Evolutionary conservation across 2,329 filamentous ascomycete species (phyloP), one percentile per base, ranked within the genome.

Genomic region (Sclerotinia spermophila): DNA sequence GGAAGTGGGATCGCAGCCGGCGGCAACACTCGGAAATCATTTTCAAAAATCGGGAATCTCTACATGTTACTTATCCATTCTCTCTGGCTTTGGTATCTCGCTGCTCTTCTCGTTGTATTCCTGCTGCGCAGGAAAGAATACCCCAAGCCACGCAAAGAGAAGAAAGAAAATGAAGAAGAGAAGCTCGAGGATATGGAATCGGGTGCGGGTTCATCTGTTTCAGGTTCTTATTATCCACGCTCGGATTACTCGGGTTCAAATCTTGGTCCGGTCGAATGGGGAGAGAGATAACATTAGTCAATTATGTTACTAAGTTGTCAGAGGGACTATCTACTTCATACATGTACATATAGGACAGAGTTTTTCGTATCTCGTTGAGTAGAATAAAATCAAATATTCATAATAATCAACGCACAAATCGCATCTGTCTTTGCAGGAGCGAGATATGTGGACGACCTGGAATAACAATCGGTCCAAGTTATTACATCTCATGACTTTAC

Each of bases 151-250:
- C 5, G 10, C 2, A 58, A 24, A 6, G 55, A 24, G 21, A 58
- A 58, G 2, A 21, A 15, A 21, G 19, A 38, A 33, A 5, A 21
- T 3, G 53, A 33, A 11, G 17, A 33, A 53, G 48, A 53, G 2
- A 53, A 30, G 27, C 7, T n/a, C 5, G 51, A 30, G 8, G 27
- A 33, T 0, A 33, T 17, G 19, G 30, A 56, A 27, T 53, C 48
- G n/a, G 48, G 17, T 53, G 7, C 48, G 13, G 24, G 11, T 27
- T 51, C 24, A 19, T 27, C 0, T 15, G 6, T 15, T 51, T 10
- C 3, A n/a, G n/a, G 24, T 48, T 0, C 0, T 48, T 48, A 4
- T 11, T 2, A 4, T 1, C 13, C 0, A 2, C 24, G 24, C 11
- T n/a, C 45, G 45, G 45, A 51, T 13, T 51, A 10, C 15, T n/a